Base-by-base conservation (phyloP, 805 yeast species). In the Saturnispora gosingensis region DNA sequence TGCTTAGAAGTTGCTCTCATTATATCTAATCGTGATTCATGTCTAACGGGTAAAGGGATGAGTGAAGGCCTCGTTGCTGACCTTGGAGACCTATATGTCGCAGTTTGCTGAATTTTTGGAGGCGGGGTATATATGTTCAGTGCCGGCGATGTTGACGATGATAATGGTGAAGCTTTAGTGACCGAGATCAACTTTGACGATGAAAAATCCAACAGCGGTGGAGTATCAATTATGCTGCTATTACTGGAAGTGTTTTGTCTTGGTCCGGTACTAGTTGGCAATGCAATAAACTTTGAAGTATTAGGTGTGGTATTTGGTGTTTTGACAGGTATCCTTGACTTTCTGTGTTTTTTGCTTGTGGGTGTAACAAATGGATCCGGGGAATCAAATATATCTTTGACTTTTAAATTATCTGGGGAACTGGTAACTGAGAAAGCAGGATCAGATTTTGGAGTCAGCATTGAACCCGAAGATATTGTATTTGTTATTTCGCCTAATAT, bases 351-450 rank as follows among this genome's bases (percentile, higher is more conserved):
- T 43, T 56, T 58, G 25, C 57, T 51, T 25, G 57, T 56, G 3
- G 70, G 70, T 3, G 70, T 66, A 9, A 60, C 50, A 48, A 66
- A 66, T 15, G 70, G 70, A 53, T 66, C 61, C 3, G 63, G 58
- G 6, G 62, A 56, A 25, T 48, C 54, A 45, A 46, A 53, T 22
- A 45, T 45, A 27, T 34, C 40, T n/a, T 44, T 52, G 10, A 40
- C 46, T 43, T 16, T 50, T 43, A 55, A 51, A 24, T 48, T 18
- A 9, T 49, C 53, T 5, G 58, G 59, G 2, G 59, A 50, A 22
- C 56, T 54, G 15, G 42, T 25, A 7, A 18, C 42, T 6, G 42
- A 38, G 15, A 34, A 45, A 45, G 20, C 20, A 5, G 46, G 20
- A 9, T 40, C 43, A 55, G 63, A 69, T 24, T 58, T 58, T 4